Evolutionary conservation across 768 basidiomycete genomes (phyloP).

Genomic region (Kwoniella dejecticola): DNA sequence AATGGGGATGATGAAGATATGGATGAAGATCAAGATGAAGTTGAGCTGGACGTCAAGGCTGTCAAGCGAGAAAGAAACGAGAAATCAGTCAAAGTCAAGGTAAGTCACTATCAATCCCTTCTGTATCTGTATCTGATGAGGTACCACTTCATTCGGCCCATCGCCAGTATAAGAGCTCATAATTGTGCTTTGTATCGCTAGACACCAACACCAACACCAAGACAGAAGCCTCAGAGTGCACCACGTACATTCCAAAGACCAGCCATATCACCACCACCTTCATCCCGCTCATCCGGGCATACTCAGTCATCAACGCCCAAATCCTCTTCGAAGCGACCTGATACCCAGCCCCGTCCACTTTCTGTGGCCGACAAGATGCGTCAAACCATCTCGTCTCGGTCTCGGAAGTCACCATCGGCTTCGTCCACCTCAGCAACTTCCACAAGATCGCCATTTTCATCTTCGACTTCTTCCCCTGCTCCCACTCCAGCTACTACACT

Average conservation of each 20-base stretch:
- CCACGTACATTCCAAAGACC: constrained; percentile 20
- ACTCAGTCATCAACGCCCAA: neutral
- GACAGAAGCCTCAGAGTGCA: no score
- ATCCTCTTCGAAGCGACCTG: neutral
- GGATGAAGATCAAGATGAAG: constrained; percentile 11
- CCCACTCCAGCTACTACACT: neutral
- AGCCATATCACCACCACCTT: constrained; percentile 16
- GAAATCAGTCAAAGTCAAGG: constrained; percentile 3
- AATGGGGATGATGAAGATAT: constrained; percentile 23
- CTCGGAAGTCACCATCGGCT: neutral
- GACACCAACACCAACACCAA: no score
- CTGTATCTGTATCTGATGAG: no score
- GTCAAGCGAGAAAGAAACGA: no score
- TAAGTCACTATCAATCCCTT: no score
- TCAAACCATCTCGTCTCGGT: constrained; percentile 16
- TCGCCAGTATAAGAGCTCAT: no score
- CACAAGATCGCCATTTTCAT: neutral
- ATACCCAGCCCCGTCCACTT: neutral
- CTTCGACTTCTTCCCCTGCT: neutral
- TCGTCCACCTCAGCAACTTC: neutral
- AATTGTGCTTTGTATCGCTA: no score
- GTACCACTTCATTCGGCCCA: no score
- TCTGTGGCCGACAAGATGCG: constrained; percentile 23
- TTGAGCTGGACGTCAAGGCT: neutral
- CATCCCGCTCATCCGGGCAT: no score